Evolutionary conservation across 768 basidiomycete genomes (phyloP), one percentile per base, ranked within the genome.

Genomic region (Boletus eberwhitei): DNA sequence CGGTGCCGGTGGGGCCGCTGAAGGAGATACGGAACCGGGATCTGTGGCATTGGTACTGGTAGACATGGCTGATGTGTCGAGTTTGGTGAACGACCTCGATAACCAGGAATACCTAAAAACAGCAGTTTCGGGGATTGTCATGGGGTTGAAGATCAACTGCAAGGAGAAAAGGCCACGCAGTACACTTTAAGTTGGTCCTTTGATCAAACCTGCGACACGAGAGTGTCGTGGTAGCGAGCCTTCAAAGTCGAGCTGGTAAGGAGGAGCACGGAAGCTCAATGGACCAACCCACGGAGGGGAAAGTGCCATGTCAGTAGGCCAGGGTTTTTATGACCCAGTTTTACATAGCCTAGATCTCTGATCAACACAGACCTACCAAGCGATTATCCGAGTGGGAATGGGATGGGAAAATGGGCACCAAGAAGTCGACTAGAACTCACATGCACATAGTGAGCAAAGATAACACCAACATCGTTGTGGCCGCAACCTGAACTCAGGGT

Each of bases 1-100:
- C n/a, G 36, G 19, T 6, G 12, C 34, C 5, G 53, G 0, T 16
- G 48, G 40, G 12, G n/a, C 24, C 7, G 32, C 22, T 34, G 45
- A 16, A 14, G 58, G 46, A 12, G 58, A 26, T 11, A 17, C 21
- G 19, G 49, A 6, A n/a, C 41, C 57, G 31, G 63, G n/a, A 42
- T 7, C 52, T 16, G 55, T 59, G 22, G 21, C 9, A 12, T 59
- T 59, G 35, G 51, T 17, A 21, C 5, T 0, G 3, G 32, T 4
- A 31, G 64, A 64, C 64, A 64, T 65, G 37, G 35, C 8, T 24
- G 45, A 5, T 22, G 14, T 47, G 7, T 19, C 17, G 37, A 8
- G n/a, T 6, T 21, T 2, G 21, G 14, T 9, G 31, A 32, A 32
- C 5, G 36, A 40, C 41, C 40, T 35, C 17, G n/a, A 41, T 24